These are phyloP conservation scores for Penicillium pulvis DNA, from an alignment of 495 filamentous ascomycete genomes.

Conservation along the genomic window DNA sequence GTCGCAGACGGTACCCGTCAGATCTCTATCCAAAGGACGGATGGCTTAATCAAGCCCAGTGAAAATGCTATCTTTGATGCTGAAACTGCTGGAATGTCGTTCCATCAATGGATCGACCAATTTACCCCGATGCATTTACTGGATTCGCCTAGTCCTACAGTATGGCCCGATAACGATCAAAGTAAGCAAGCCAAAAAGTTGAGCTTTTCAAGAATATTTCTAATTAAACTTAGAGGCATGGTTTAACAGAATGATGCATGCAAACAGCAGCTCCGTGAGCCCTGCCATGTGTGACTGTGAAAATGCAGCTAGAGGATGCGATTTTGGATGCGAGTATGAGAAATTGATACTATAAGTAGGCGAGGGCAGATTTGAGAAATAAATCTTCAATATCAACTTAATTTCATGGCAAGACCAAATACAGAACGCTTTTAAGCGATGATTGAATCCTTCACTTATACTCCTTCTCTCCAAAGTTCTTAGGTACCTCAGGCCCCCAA, in stretches of 20 bases:
- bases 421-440: too few relatives aligned
- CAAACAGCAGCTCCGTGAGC: constrained; percentile 17
- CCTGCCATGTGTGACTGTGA: constrained; percentile 19
- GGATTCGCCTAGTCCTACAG: neutral
- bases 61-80: neutral
- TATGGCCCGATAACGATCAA: constrained; percentile 7
- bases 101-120: constrained; percentile 1
- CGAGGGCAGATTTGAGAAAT: neutral
- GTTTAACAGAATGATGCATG: constrained; percentile 21
- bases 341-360: neutral
- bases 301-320: constrained; percentile 10
- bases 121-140: neutral
- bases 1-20: neutral
- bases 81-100: constrained; percentile 1
- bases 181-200: neutral
- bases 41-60: neutral
- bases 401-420: too few relatives aligned
- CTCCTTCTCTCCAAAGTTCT: too few relatives aligned
- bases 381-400: neutral
- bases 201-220: constrained; percentile 5
- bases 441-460: too few relatives aligned
- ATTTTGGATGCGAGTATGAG: constrained; percentile 17
- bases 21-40: neutral
- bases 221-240: constrained; percentile 18
- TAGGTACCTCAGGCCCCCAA: too few relatives aligned